phyloP scores from a whole-genome alignment of 495 filamentous ascomycete genomes.

The Hypoxylon trugodes region DNA sequence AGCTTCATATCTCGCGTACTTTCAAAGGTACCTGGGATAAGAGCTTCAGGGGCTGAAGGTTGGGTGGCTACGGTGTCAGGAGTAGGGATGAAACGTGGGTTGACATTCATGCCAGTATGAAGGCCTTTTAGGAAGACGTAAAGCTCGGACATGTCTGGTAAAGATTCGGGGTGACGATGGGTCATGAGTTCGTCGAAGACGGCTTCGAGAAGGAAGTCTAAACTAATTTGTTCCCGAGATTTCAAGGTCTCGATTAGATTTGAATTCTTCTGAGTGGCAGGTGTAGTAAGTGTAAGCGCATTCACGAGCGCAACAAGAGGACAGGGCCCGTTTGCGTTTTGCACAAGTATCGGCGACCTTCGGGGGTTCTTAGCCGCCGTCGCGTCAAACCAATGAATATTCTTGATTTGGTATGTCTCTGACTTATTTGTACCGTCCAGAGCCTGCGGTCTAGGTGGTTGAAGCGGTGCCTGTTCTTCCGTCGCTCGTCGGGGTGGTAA shows the following conservation, averaged over 20 bases:
- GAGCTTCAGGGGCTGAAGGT: conserved; percentile 53
- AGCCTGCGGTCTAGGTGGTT: conserved; percentile 47
- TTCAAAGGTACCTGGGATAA: conserved; percentile 77
- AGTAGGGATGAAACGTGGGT: conserved; percentile 78
- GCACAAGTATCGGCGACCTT: conserved; percentile 80
- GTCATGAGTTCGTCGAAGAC: conserved; percentile 93
- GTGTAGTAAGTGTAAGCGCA: conserved; percentile 82
- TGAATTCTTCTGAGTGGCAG: conserved; percentile 64
- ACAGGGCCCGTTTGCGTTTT: conserved; percentile 94
- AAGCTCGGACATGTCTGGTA: conserved; percentile 88
- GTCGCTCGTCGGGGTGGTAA: conserved; percentile 50
- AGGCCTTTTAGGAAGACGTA: conserved; percentile 87
- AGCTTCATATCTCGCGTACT: conserved; percentile 82
- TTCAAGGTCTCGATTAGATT: conserved; percentile 78
- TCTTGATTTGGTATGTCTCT: conserved; percentile 59
- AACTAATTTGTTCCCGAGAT: conserved; percentile 84
- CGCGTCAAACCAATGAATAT: conserved; percentile 55
- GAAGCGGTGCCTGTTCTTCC: conserved; percentile 40
- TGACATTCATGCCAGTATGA: conserved; percentile 98
- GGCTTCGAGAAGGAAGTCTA: conserved; percentile 84
- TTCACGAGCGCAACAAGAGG: conserved; percentile 94
- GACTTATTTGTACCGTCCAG: conserved; percentile 44
- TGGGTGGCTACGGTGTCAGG: conserved; percentile 50
- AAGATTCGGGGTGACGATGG: conserved; percentile 52
- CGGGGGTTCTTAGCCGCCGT: conserved; percentile 50